Percentiles rank a stretch among this genome's conserved stretches.
These are phyloP conservation scores for Brassica napus DNA, from an alignment of 345 rosid genomes.

Conservation along the genomic window Da-Ae NC_063436.1:16279501-16280000, in stretches of 20 bases:
- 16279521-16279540: background rate
- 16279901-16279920: conserved; percentile 50
- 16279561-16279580: conserved; percentile 23
- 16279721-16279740: conserved; percentile 56
- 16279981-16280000: conserved; percentile 45
- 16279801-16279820: background rate
- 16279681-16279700: conserved; percentile 73
- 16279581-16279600: conserved; percentile 38
- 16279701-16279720: conserved; percentile 37
- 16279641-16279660: background rate
- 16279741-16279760: conserved; percentile 33
- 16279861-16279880: conserved; percentile 73
- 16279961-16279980: conserved; percentile 58
- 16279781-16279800: conserved; percentile 16
- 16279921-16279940: conserved; percentile 50
- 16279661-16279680: conserved; percentile 36
- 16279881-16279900: conserved; percentile 71
- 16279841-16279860: conserved; percentile 67
- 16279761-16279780: background rate
- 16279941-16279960: conserved; percentile 47
- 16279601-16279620: background rate
- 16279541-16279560: background rate
- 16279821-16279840: conserved; percentile 56
- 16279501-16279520: background rate
- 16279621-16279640: conserved; percentile 17